These are phyloP conservation scores for Tolypocladium album DNA, from an alignment of 2,329 filamentous ascomycete species.

Conservation along the genomic window DNA sequence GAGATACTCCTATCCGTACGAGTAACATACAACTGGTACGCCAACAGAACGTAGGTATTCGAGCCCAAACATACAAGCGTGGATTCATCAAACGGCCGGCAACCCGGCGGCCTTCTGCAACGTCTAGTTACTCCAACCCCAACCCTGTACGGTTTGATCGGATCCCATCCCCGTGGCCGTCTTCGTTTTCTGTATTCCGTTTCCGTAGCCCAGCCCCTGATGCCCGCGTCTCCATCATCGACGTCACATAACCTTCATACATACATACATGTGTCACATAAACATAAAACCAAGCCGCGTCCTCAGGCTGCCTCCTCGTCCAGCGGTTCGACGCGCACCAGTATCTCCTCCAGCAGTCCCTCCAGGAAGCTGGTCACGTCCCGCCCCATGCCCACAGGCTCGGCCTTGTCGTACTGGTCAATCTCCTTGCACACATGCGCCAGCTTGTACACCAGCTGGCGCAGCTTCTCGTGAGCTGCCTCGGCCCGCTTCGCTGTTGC, in stretches of 20 bases:
- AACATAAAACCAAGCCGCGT: background rate
- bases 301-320: constrained; percentile 52
- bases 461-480: constrained; percentile 70
- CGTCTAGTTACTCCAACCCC: background rate
- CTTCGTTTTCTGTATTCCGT: background rate
- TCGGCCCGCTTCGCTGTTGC: constrained; percentile 54
- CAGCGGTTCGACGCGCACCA: constrained; percentile 81
- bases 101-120: background rate
- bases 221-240: background rate
- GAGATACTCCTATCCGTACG: no score
- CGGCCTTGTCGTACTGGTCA: constrained; percentile 74
- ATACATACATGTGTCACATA: background rate
- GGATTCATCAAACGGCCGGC: background rate
- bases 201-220: background rate
- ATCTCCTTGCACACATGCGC: constrained; percentile 80
- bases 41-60: no score
- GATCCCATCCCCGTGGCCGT: background rate
- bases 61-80: background rate
- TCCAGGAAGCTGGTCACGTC: constrained; percentile 85
- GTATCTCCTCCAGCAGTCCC: constrained; percentile 83
- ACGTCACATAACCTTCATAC: background rate
- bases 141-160: background rate
- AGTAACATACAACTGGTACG: no score
- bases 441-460: constrained; percentile 71
- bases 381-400: constrained; percentile 87